Base-by-base conservation (phyloP, 495 filamentous ascomycete genomes). In the Penicillium verhagenii region DNA sequence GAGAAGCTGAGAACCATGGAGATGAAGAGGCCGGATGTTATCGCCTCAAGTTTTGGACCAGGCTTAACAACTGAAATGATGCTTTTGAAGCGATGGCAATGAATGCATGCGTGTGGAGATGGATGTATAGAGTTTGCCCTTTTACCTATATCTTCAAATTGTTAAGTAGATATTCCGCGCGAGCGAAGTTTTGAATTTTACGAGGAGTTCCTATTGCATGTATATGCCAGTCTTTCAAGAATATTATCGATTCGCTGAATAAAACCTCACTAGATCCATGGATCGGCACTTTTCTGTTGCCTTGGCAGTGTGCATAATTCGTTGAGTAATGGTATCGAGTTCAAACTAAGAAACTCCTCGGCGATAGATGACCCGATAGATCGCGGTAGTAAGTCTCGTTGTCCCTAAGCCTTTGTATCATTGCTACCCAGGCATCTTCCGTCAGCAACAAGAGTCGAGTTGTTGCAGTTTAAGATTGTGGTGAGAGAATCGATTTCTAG, bases 31-130 rank as follows among this genome's bases (percentile, higher is more conserved):
- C 73, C 83, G 35, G 13, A 45, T 26, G 75, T 88, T 18, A 77
- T 86, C n/a, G 83, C 80, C 0, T 82, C 80, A 50, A 82, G 82
- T 16, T 88, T 88, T 67, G 85, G 85, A 5, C 85, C 85, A 1
- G 84, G 85, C 2, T 81, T 88, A 26, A 58, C 76, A 18, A 70
- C 86, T 26, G 85, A 87, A 73, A 85, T 85, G 80, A 80, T 80
- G 59, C 67, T 86, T 58, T 16, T 35, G 11, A 35, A n/a, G 16
- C 13, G 33, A 35, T 35, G 33, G 33, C 33, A 35, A 35, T 35
- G 33, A 35, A 16, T n/a, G 3, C 14, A 16, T 35, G 1, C 13
- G 13, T 8, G 13, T 8, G 33, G 6, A 35, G 5, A 16, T 13
- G 33, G 7, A 0, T 16, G 4, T 13, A 35, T 35, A 16, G 10